Percentiles rank a stretch among this genome's conserved stretches.
phyloP scores from a whole-genome alignment of 768 basidiomycete species.

The Chalciporus pseudorubinellus region DNA sequence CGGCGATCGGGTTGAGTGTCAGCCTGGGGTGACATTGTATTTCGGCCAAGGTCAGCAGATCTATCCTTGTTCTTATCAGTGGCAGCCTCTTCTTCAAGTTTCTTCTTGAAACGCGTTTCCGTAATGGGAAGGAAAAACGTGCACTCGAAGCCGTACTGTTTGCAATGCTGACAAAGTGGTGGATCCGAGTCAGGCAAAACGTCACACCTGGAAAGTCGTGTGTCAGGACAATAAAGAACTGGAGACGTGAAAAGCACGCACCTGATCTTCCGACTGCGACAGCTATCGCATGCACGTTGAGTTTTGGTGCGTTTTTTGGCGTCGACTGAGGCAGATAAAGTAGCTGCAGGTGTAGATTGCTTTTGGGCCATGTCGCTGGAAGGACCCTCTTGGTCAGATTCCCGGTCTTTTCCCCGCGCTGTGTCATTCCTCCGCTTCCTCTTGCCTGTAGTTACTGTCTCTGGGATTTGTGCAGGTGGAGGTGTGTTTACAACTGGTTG shows the following conservation, averaged over 20 bases:
- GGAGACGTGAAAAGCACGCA: slow-evolving; percentile 24
- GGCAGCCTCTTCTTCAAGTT: slow-evolving; percentile 65
- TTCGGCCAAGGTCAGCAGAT: slow-evolving; percentile 26
- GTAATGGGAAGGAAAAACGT: slow-evolving; percentile 98
- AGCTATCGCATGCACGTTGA: slow-evolving; percentile 88
- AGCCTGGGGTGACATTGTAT: slow-evolving; percentile 44
- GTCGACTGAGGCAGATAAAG: slow-evolving; percentile 43
- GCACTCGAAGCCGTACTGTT: slow-evolving; percentile 90
- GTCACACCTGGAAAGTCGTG: slow-evolving; percentile 57
- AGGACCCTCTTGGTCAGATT: slow-evolving; percentile 60
- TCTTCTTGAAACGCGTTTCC: slow-evolving; percentile 97
- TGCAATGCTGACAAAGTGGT: slow-evolving; percentile 89
- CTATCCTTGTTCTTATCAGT: slow-evolving; percentile 38
- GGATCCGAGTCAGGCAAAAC: slow-evolving; percentile 76
- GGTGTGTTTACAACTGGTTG: slow-evolving; percentile 33
- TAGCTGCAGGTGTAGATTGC: slow-evolving; percentile 29
- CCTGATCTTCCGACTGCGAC: slow-evolving; percentile 88
- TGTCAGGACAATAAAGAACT: slow-evolving; percentile 13
- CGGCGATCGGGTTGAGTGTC: slow-evolving; percentile 56
- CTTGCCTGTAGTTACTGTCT: slow-evolving; percentile 41
- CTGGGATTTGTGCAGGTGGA: slow-evolving; percentile 34
- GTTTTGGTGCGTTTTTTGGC: slow-evolving; percentile 90
- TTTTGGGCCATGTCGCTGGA: slow-evolving; percentile 45
- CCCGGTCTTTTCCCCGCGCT: slow-evolving; percentile 44
- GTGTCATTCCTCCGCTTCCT: slow-evolving; percentile 58